phyloP scores from a whole-genome alignment of 2,329 filamentous ascomycete species.

The Cryphonectria nitschkei region DNA sequence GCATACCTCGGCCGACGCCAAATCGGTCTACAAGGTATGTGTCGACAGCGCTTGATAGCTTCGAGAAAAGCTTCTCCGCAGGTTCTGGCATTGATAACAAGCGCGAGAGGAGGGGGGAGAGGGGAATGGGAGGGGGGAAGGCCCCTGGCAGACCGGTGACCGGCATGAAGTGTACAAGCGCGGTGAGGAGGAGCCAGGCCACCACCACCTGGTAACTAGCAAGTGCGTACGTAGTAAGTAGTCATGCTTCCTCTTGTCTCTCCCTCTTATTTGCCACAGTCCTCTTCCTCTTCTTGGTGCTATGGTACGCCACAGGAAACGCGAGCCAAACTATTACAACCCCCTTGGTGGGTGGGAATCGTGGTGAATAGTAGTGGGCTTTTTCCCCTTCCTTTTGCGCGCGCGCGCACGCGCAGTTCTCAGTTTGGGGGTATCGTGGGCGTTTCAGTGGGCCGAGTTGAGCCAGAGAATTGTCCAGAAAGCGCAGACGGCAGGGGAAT shows the following conservation, averaged over 20 bases:
- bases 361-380: no score
- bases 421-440: neutral
- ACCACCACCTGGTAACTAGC: neutral
- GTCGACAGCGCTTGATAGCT: constrained; percentile 5
- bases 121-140: neutral
- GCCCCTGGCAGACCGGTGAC: neutral
- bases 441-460: neutral
- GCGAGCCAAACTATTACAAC: neutral
- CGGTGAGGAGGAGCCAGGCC: neutral
- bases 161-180: constrained; percentile 4
- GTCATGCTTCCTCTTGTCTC: neutral
- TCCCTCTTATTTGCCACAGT: neutral
- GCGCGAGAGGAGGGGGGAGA: neutral
- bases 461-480: neutral
- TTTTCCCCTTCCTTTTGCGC: neutral
- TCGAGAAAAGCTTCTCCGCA: constrained; percentile 5
- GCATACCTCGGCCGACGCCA: constrained; percentile 8
- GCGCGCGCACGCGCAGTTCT: neutral
- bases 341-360: neutral
- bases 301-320: neutral
- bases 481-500: no score
- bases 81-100: constrained; percentile 2
- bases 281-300: neutral
- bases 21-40: neutral
- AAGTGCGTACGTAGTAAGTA: neutral